Evolutionary conservation across 306 rosid species (phyloP), one percentile per base, ranked within the genome.

Genomic region (Prunus kanzakura): DNA sequence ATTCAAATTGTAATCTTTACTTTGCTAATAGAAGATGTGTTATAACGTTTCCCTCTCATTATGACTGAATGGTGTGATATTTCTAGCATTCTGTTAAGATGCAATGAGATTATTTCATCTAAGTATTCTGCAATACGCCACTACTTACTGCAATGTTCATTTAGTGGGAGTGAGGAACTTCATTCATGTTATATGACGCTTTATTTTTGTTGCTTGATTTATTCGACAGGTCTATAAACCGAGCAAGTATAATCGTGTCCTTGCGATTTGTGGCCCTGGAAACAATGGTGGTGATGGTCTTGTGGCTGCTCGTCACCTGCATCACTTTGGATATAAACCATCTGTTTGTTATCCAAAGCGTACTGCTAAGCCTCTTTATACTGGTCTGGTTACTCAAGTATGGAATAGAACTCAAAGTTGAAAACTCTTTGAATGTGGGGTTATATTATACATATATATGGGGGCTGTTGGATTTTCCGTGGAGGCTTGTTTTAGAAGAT

Each of bases 201-300:
- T 51, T 82, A 2, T 51, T 22, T 71, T 76, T 49, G 13, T 78
- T 79, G 62, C 68, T 76, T 62, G 10, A 19, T 62, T 15, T 65
- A 7, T 78, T 55, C 66, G 18, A 18, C 81, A 95, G 99, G 97
- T 87, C 65, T 95, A 89, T 83, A 91, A 87, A 79, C 81, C 87
- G 8, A 64, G 83, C 50, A 93, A 92, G 87, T 86, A 84, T 81
- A 76, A 78, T 29, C 93, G 88, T 20, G 93, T 95, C 72, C 97
- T 95, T 56, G 81, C 79, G 38, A 80, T 95, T 4, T 95, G 99
- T 84, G 99, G 99, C 64, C 99, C 99, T 74, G 99, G 99, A 67
- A 95, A 95, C 85, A 95, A 95, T 75, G 97, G 97, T 8, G 99
- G 97, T 70, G 99, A 95, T 54, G 99, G 97, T 80, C 86, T 92